These are phyloP conservation scores for Phialocephala sp. DNA, from an alignment of 2,329 filamentous ascomycete species.

Conservation along the genomic window DNA sequence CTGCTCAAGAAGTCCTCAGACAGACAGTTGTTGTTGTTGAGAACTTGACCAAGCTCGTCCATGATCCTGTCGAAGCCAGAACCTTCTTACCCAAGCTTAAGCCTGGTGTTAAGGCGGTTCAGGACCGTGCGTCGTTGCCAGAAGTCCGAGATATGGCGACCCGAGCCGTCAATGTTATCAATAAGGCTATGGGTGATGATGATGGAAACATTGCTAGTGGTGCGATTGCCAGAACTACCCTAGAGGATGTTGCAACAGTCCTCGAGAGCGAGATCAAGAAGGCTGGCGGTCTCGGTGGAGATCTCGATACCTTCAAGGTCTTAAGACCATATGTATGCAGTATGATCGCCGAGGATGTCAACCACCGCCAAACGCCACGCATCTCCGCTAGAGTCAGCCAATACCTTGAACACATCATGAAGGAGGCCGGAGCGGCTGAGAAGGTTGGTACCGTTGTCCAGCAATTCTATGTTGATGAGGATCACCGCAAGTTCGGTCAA, in stretches of 20 bases:
- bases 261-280: constrained; percentile 79
- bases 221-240: constrained; percentile 66
- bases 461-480: constrained; percentile 79
- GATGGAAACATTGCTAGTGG: constrained; percentile 59
- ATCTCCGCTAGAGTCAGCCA: constrained; percentile 72
- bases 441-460: constrained; percentile 77
- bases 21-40: constrained; percentile 97
- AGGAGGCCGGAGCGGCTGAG: constrained; percentile 62
- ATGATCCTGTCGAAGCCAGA: constrained; percentile 91
- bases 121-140: constrained; percentile 86
- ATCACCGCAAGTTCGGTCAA: constrained; percentile 84
- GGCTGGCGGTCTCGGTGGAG: constrained; percentile 64
- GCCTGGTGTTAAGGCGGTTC: constrained; percentile 89
- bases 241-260: constrained; percentile 75
- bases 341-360: constrained; percentile 88
- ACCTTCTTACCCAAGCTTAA: constrained; percentile 94
- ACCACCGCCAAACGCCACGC: constrained; percentile 78
- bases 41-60: constrained; percentile 97
- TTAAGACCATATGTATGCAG: constrained; percentile 77
- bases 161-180: constrained; percentile 83
- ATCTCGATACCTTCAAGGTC: constrained; percentile 69
- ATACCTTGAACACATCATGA: constrained; percentile 76
- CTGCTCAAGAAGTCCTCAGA: constrained; percentile 90
- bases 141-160: constrained; percentile 92
- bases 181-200: constrained; percentile 86